Percentiles rank a stretch among this genome's conserved stretches.
Conservation (phyloP, 768 basidiomycete genomes). For the Tylopilus plumbeoviolaceoides region DNA sequence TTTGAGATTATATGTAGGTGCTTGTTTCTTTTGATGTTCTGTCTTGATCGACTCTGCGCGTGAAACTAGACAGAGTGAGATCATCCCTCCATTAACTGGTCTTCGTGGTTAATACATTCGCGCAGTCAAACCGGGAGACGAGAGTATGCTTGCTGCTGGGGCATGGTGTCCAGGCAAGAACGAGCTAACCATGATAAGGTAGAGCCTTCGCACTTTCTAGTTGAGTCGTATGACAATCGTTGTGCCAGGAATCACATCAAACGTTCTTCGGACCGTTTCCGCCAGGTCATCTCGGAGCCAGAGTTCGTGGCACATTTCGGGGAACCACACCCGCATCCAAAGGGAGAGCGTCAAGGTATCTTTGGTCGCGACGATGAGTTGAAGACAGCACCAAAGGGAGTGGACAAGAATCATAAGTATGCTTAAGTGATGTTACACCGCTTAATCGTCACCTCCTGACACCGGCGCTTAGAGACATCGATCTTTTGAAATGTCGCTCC, state of each 20-base stretch:
- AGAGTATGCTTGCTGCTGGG: constrained; percentile 76
- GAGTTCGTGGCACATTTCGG: constrained; percentile 81
- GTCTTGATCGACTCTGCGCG: neutral
- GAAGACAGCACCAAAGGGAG: constrained; percentile 88
- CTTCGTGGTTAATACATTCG: constrained; percentile 5
- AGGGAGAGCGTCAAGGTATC: constrained; percentile 66
- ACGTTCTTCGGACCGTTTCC: constrained; percentile 56
- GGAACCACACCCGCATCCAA: constrained; percentile 52
- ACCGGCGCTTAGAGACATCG: constrained; percentile 66
- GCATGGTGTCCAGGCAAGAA: constrained; percentile 76
- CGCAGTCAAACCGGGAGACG: constrained; percentile 60
- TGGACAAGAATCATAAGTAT: constrained; percentile 77
- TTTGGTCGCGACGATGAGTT: constrained; percentile 87
- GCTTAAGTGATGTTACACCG: constrained; percentile 10
- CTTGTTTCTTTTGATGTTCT: neutral
- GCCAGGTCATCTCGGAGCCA: constrained; percentile 59
- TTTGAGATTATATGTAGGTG: constrained; percentile 23
- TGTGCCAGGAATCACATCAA: constrained; percentile 56
- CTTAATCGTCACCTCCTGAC: neutral
- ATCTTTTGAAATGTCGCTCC: constrained; percentile 80
- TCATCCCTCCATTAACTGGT: neutral
- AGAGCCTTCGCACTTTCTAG: constrained; percentile 3
- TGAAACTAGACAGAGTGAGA: constrained; percentile 22
- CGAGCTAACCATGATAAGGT: constrained; percentile 77
- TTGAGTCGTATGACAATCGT: neutral